Evolutionary conservation across 805 yeast genomes (phyloP).

Genomic region (Candida quercuum): DNA sequence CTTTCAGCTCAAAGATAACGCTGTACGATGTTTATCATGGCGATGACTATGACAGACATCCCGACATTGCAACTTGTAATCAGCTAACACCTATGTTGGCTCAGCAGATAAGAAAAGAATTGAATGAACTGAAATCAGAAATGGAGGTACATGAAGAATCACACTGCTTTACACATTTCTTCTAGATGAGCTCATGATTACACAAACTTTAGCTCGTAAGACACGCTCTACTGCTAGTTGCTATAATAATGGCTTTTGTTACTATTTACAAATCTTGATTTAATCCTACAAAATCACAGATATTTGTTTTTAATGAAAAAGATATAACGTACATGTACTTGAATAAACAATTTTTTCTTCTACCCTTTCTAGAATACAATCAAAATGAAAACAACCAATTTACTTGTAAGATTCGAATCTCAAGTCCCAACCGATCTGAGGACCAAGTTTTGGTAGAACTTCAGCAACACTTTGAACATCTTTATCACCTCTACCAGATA

Average conservation of each 20-base stretch:
- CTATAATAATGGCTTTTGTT: not conserved
- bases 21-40: conserved; percentile 81
- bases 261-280: too few species aligned
- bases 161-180: conserved; percentile 78
- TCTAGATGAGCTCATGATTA: conserved; percentile 32
- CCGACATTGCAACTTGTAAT: conserved; percentile 90
- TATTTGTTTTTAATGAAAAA: too few species aligned
- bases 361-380: too few species aligned
- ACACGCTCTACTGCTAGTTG: too few species aligned
- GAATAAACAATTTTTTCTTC: too few species aligned
- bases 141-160: conserved; percentile 85
- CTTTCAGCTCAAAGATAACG: conserved; percentile 77
- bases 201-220: too few species aligned
- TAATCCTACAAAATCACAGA: too few species aligned
- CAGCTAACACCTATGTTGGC: conserved; percentile 84
- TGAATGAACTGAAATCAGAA: conserved; percentile 68
- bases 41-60: conserved; percentile 86
- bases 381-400: too few species aligned
- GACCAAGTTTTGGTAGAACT: conserved; percentile 83
- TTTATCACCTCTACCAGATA: conserved; percentile 98
- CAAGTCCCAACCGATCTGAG: conserved; percentile 91
- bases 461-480: conserved; percentile 98
- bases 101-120: conserved; percentile 77
- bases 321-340: too few species aligned
- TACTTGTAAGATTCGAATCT: conserved; percentile 55